Evolutionary conservation across 305 asterid genomes (phyloP).

Genomic region (Withania somnifera): DNA sequence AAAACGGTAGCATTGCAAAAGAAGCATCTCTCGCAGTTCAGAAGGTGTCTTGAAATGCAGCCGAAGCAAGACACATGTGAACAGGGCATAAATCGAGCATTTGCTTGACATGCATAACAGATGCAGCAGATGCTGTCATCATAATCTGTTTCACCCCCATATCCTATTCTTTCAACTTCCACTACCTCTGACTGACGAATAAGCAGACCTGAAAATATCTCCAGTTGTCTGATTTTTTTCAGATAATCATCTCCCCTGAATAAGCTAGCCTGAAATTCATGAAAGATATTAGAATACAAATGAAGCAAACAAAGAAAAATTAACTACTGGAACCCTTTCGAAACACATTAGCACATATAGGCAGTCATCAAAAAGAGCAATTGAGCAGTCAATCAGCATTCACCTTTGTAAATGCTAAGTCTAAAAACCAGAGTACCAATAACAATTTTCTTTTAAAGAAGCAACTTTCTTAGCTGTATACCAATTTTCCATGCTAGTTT

Average conservation of each 20-base stretch:
- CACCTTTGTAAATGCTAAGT: neutral
- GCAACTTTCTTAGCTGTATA: neutral
- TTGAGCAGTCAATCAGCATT: neutral
- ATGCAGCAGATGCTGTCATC: constrained; percentile 76
- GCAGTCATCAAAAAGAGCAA: neutral
- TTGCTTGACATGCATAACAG: constrained; percentile 56
- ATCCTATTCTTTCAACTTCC: constrained; percentile 29
- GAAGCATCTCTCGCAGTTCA: constrained; percentile 90
- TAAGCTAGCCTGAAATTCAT: constrained; percentile 46
- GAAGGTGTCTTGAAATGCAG: constrained; percentile 89
- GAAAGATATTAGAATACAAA: neutral
- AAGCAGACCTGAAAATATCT: constrained; percentile 53
- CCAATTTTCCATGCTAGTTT: neutral
- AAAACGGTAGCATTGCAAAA: constrained; percentile 76
- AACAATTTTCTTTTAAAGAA: neutral
- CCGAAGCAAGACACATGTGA: constrained; percentile 72
- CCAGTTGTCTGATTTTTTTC: constrained; percentile 48
- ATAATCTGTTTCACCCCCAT: constrained; percentile 27
- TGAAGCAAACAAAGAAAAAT: neutral
- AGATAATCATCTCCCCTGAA: constrained; percentile 47
- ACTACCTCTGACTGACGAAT: constrained; percentile 37
- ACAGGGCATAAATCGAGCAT: constrained; percentile 62
- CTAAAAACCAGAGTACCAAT: neutral
- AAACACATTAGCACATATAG: neutral
- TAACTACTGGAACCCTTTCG: neutral